These are phyloP conservation scores for Albatrellus ellisii DNA, from an alignment of 768 basidiomycete genomes.

Conservation along the genomic window DNA sequence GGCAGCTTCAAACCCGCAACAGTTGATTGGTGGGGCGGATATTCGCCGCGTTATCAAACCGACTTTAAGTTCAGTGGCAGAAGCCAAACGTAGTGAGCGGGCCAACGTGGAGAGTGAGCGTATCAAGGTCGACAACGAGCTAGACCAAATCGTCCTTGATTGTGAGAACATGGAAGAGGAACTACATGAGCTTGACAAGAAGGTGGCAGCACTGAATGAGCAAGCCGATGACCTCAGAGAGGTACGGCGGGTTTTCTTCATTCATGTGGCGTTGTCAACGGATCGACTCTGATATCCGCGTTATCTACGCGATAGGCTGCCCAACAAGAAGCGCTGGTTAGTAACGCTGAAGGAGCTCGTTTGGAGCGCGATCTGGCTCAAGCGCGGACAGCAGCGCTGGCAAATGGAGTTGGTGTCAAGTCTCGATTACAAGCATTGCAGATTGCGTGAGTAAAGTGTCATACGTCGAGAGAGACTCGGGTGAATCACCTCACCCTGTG, in stretches of 20 bases:
- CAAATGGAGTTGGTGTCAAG: conserved; percentile 76
- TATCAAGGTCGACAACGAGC: conserved; percentile 71
- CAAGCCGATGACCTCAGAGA: conserved; percentile 76
- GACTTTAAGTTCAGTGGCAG: conserved; percentile 57
- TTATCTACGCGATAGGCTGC: conserved; percentile 36
- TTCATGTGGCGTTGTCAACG: not conserved
- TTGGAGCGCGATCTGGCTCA: conserved; percentile 63
- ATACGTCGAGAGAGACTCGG: conserved; percentile 5
- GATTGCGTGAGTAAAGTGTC: conserved; percentile 43
- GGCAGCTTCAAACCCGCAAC: conserved; percentile 55
- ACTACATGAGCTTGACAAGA: conserved; percentile 58
- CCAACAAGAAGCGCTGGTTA: conserved; percentile 59
- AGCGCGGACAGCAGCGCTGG: conserved; percentile 61
- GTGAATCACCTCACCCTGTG: conserved; percentile 1
- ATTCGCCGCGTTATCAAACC: conserved; percentile 67
- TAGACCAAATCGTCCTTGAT: conserved; percentile 62
- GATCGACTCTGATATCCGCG: not conserved
- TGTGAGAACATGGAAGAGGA: conserved; percentile 79
- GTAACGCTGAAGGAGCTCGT: conserved; percentile 49
- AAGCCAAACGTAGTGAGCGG: conserved; percentile 56
- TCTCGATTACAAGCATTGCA: conserved; percentile 63
- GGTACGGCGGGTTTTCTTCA: conserved; percentile 33
- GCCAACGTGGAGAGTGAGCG: conserved; percentile 63
- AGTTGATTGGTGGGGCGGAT: conserved; percentile 55
- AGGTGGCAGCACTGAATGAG: conserved; percentile 52